Evolutionary conservation across 2,329 filamentous ascomycete species (phyloP), one percentile per base, ranked within the genome.

Genomic region (Penicillium olsonii): DNA sequence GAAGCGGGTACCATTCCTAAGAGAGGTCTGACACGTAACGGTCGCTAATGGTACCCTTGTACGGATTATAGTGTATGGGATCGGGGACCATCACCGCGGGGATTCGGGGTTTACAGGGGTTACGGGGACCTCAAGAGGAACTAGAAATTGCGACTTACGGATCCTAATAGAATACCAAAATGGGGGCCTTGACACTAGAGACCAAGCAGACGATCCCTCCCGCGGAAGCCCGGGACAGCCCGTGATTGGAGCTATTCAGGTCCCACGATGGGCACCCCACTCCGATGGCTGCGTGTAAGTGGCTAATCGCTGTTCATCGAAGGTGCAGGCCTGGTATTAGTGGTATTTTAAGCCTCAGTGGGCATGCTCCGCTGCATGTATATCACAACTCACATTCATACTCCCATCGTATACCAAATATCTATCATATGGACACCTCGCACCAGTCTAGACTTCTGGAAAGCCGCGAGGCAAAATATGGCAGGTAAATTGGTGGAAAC

Each of bases 11-110:
- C 55, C 45, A 52, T 58, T 54, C 59, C 63, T 43, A 61, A 62
- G 52, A 50, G 12, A 54, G 62, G 47, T 43, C 55, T 66, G 64
- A 67, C 64, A 67, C 61, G 64, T 66, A 66, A 67, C 62, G 64
- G 60, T 46, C 35, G 45, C 37, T 35, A 31, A 31, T 37, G 42
- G 44, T 35, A 29, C 18, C 7, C 27, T 45, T 10, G 33, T 31
- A 31, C 22, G 22, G 22, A 24, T n/a, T n/a, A n/a, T 24, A 8
- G 22, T 11, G 29, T 31, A 35, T 35, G 15, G 15, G 8, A 18
- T 35, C 35, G 45, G 39, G 42, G 47, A 46, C 31, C 31, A 38
- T 14, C 22, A 33, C 18, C 31, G n/a, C 51, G 51, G 42, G 48
- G 44, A 50, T n/a, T 53, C 47, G 47, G 52, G 49, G 48, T 42